phyloP scores from a whole-genome alignment of 2,329 filamentous ascomycete species.

The Botrytis fragariae region DNA sequence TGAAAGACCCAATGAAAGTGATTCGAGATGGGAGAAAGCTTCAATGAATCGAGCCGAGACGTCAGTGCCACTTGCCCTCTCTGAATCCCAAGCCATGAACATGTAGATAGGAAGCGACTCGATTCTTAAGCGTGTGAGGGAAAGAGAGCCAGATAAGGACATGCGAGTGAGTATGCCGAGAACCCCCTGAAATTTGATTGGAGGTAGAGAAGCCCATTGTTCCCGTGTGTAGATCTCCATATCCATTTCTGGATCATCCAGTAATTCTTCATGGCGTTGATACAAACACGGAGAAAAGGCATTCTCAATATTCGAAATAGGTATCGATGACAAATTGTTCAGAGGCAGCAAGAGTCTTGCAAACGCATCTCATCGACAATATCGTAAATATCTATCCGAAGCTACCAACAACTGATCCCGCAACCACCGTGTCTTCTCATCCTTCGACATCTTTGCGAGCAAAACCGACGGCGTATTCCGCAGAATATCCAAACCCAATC shows the following conservation, averaged over 20 bases:
- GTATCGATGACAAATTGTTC: not conserved
- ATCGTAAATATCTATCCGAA: not conserved
- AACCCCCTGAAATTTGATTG: not conserved
- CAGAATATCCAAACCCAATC: not conserved
- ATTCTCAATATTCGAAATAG: not conserved
- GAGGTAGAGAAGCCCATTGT: not conserved
- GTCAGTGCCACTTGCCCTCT: not conserved
- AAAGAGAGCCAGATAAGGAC: not conserved
- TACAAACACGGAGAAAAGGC: fast-evolving
- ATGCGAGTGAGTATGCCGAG: not conserved
- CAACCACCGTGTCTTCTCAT: not conserved
- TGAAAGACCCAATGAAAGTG: not conserved
- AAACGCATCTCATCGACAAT: not conserved
- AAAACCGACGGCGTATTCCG: not conserved
- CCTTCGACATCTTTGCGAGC: not conserved
- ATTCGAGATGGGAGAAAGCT: not conserved
- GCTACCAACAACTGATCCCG: not conserved
- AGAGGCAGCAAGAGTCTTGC: not conserved
- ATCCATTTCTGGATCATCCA: not conserved
- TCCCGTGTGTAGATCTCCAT: not conserved
- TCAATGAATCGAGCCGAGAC: not conserved
- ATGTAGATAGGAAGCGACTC: not conserved
- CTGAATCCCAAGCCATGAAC: not conserved
- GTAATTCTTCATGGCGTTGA: not conserved
- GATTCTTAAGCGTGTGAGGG: not conserved